phyloP scores from a whole-genome alignment of 148 eudicot species.

The Euryodendron excelsum region DNA sequence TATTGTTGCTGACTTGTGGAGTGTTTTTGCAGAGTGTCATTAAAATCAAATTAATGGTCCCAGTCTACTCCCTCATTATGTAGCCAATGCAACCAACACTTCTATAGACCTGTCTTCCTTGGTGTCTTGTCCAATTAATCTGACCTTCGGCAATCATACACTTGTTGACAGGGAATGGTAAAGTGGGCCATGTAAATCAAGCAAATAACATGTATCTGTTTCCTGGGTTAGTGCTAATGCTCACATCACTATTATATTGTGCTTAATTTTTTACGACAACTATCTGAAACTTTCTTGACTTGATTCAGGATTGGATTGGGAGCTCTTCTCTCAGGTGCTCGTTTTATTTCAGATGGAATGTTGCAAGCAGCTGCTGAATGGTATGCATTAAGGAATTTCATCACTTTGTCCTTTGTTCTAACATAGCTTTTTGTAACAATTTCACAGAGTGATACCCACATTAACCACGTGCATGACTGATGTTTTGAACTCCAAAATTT shows the following conservation, averaged over 20 bases:
- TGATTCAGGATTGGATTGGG: slow-evolving; percentile 93
- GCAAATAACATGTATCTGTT: slow-evolving; percentile 99
- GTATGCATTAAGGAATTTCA: slow-evolving; percentile 33
- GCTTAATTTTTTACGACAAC: not conserved
- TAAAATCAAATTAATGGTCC: not conserved
- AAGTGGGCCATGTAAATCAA: slow-evolving; percentile 91
- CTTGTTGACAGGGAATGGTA: slow-evolving; percentile 72
- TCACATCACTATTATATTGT: slow-evolving; percentile 5
- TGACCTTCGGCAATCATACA: not conserved
- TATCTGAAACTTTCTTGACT: slow-evolving; percentile 19
- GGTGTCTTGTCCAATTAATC: not conserved
- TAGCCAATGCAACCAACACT: not conserved
- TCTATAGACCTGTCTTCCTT: not conserved
- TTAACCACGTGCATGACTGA: not conserved
- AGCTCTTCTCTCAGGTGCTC: slow-evolving; percentile 90
- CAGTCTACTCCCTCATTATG: not conserved
- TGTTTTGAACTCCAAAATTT: not conserved
- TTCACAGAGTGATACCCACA: not conserved
- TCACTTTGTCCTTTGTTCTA: not conserved
- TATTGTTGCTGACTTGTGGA: not conserved
- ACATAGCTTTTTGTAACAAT: not conserved
- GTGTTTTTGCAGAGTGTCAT: not conserved
- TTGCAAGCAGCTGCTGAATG: slow-evolving; percentile 95
- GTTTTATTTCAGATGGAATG: slow-evolving; percentile 85
- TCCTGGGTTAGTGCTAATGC: slow-evolving; percentile 72